These are phyloP conservation scores for Corylus avellana DNA, from an alignment of 306 rosid genomes.

Conservation along the genomic window DNA sequence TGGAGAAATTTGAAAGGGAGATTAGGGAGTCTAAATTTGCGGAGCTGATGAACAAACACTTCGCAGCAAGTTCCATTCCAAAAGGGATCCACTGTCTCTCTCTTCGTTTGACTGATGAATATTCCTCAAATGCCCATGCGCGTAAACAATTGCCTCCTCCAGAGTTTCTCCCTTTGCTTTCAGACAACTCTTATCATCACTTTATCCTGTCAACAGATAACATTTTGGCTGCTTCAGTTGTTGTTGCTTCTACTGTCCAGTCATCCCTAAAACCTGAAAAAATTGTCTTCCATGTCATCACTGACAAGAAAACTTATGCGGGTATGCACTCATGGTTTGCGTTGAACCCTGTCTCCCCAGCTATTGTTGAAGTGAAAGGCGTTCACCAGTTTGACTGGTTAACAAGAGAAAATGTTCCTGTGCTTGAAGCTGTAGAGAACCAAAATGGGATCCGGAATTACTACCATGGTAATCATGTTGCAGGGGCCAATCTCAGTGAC, in stretches of 20 bases:
- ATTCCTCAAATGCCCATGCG: constrained; percentile 96
- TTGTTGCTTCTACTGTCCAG: constrained; percentile 89
- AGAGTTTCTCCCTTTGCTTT: constrained; percentile 80
- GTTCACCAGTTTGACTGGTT: constrained; percentile 98
- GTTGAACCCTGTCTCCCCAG: constrained; percentile 82
- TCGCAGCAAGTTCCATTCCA: constrained; percentile 94
- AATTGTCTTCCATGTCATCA: constrained; percentile 94
- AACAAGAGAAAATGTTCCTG: constrained; percentile 98
- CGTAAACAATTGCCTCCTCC: constrained; percentile 97
- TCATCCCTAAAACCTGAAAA: constrained; percentile 76
- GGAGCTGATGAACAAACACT: constrained; percentile 94
- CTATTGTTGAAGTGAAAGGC: constrained; percentile 93
- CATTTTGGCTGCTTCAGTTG: constrained; percentile 97
- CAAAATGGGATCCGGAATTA: constrained; percentile 83
- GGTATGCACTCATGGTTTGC: constrained; percentile 99
- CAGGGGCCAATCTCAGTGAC: constrained; percentile 70
- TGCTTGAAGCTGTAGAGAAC: constrained; percentile 95
- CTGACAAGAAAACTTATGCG: constrained; percentile 94
- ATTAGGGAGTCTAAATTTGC: constrained; percentile 77
- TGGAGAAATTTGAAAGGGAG: constrained; percentile 93
- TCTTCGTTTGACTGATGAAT: constrained; percentile 97
- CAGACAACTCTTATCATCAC: constrained; percentile 89
- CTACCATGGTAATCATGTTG: constrained; percentile 89
- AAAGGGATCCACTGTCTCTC: constrained; percentile 95
- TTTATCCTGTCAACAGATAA: constrained; percentile 91